phyloP scores from a whole-genome alignment of 169 alveolate species.

The Perkinsus chesapeaki region DNA sequence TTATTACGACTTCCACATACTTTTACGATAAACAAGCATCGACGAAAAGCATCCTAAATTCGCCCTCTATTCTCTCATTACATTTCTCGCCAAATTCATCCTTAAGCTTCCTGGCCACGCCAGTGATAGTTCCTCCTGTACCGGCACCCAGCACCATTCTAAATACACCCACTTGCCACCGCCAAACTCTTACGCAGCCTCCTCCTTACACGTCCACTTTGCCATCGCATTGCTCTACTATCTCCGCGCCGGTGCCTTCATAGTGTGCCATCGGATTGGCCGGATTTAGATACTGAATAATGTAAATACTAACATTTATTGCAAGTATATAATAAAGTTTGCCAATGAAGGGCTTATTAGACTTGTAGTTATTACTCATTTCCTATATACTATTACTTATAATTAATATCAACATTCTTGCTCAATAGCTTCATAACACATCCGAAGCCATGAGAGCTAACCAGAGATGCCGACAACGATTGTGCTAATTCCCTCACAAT shows the following conservation, averaged over 20 bases:
- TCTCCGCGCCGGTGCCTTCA: slow-evolving; percentile 72
- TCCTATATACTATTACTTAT: too few relatives aligned
- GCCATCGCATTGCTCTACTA: slow-evolving; percentile 55
- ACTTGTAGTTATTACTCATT: too few relatives aligned
- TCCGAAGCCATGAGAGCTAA: too few relatives aligned
- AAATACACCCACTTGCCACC: neutral
- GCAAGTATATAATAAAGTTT: too few relatives aligned
- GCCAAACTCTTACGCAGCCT: neutral
- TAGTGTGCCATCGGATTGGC: slow-evolving; percentile 74
- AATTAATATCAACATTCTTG: too few relatives aligned
- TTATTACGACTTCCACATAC: too few relatives aligned
- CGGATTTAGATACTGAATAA: slow-evolving; percentile 57
- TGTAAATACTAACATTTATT: too few relatives aligned
- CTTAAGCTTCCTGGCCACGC: slow-evolving; percentile 67
- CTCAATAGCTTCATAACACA: too few relatives aligned
- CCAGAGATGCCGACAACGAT: too few relatives aligned
- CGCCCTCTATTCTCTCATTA: neutral
- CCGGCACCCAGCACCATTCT: slow-evolving; percentile 59
- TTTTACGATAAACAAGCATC: too few relatives aligned
- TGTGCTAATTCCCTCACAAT: too few relatives aligned
- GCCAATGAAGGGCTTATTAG: too few relatives aligned
- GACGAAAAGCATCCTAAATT: neutral
- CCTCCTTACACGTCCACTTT: slow-evolving; percentile 40
- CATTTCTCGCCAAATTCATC: slow-evolving; percentile 36
- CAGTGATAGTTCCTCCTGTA: slow-evolving; percentile 76